Conservation (phyloP, 73 alveolate species). For the Paramecium bursaria region DNA sequence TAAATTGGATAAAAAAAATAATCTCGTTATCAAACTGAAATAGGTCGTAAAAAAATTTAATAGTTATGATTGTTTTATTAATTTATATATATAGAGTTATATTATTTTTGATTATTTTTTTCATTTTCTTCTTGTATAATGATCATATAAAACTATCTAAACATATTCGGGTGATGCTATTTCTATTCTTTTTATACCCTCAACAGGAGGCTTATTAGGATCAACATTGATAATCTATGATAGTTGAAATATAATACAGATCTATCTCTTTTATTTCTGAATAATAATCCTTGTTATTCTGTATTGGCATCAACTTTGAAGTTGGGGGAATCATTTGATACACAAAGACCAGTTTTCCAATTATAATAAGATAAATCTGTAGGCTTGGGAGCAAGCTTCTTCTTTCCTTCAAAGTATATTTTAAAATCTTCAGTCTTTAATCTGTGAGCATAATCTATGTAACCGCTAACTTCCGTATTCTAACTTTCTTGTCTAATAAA, state of each 20-base stretch:
- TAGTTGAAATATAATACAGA: conserved; percentile 7
- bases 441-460: conserved; percentile 95
- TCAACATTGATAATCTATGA: conserved; percentile 90
- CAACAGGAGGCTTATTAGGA: conserved; percentile 94
- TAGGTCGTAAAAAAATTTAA: too few relatives aligned
- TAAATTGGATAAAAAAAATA: too few relatives aligned
- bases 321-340: conserved; percentile 95
- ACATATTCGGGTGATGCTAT: conserved; percentile 82
- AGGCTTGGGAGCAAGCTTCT: conserved; percentile 91
- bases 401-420: conserved; percentile 93
- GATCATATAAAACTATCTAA: conserved; percentile 90
- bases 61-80: too few relatives aligned
- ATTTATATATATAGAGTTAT: too few relatives aligned
- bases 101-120: too few relatives aligned
- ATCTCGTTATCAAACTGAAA: too few relatives aligned
- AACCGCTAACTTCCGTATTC: conserved; percentile 93
- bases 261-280: conserved; percentile 97
- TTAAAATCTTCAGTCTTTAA: conserved; percentile 95
- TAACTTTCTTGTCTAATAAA: conserved; percentile 86
- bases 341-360: conserved; percentile 95
- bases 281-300: conserved; percentile 87
- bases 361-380: conserved; percentile 93
- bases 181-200: conserved; percentile 92
- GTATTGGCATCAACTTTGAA: conserved; percentile 90
- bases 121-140: conserved; percentile 86